Conservation (phyloP, 495 filamentous ascomycete genomes). For the Penicillium roqueforti region DNA sequence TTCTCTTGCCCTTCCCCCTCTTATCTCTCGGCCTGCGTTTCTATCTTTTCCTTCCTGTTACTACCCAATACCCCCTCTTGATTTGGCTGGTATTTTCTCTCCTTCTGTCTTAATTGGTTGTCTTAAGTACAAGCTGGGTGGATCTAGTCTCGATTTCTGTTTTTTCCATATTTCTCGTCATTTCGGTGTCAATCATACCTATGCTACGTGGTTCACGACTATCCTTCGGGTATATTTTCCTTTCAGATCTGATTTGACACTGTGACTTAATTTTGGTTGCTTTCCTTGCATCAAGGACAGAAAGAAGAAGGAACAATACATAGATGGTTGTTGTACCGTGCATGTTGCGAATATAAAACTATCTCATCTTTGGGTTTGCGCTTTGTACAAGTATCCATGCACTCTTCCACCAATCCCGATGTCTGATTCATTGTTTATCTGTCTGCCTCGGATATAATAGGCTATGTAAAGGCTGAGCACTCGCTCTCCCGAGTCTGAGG, state of each 20-base stretch:
- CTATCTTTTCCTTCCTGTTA: slow-evolving; percentile 3
- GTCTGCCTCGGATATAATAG: not conserved
- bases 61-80: slow-evolving; percentile 35
- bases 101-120: slow-evolving; percentile 11
- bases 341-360: not conserved
- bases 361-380: not conserved
- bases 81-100: slow-evolving; percentile 32
- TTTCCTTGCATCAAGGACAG: too few species aligned
- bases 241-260: not conserved
- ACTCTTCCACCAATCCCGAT: slow-evolving; percentile 1
- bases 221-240: not conserved
- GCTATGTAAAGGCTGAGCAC: slow-evolving; percentile 5
- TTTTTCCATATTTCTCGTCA: not conserved
- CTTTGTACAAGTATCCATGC: not conserved
- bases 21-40: slow-evolving; percentile 4
- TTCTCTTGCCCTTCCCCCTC: not conserved
- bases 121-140: slow-evolving; percentile 3
- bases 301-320: not conserved
- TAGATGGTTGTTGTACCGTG: not conserved
- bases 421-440: not conserved
- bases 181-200: not conserved
- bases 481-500: slow-evolving; percentile 12
- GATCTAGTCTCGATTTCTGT: slow-evolving; percentile 4
- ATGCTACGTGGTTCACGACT: not conserved
- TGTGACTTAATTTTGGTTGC: not conserved